Evolutionary conservation across 1,284 basidiomycete species (phyloP).

Genomic region (Phellopilus nigrolimitatus): DNA sequence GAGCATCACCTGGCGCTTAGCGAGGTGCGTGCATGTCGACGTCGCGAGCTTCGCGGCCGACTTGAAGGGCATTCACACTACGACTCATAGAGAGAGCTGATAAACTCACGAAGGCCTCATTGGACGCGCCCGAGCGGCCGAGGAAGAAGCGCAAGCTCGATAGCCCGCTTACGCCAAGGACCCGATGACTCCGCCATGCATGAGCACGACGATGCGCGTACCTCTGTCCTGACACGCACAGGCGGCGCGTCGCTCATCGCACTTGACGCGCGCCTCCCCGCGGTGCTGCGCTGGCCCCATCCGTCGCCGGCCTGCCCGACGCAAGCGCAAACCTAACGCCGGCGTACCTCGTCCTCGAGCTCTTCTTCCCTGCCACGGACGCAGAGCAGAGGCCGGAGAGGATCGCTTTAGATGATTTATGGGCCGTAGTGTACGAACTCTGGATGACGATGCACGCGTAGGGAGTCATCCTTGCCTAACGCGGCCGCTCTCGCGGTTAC

Average conservation of each 20-base stretch:
- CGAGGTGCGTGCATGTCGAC: slow-evolving; percentile 43
- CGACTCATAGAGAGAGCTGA: slow-evolving; percentile 16
- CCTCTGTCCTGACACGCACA: background rate
- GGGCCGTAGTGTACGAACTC: slow-evolving; percentile 30
- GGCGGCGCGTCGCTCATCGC: slow-evolving; percentile 1
- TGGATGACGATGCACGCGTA: slow-evolving; percentile 28
- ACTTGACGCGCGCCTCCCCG: slow-evolving; percentile 3
- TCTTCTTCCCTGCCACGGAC: no score
- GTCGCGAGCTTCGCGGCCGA: background rate
- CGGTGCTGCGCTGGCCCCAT: slow-evolving; percentile 25
- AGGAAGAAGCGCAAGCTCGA: slow-evolving; percentile 10
- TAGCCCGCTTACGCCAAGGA: background rate
- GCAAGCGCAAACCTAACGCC: slow-evolving; percentile 31
- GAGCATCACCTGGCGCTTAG: slow-evolving; percentile 55
- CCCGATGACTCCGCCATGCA: no score
- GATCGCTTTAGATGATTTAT: slow-evolving; percentile 27
- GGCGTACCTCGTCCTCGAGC: slow-evolving; percentile 29
- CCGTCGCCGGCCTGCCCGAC: slow-evolving; percentile 30
- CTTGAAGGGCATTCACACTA: slow-evolving; percentile 39
- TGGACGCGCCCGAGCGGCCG: slow-evolving; percentile 1
- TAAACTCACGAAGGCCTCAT: background rate
- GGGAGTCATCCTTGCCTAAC: slow-evolving; percentile 27
- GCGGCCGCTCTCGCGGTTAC: slow-evolving; percentile 24
- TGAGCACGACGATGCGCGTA: no score
- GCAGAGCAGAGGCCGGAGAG: slow-evolving; percentile 1